phyloP scores from a whole-genome alignment of 1,139 yeast species.

The Debaryomycetaceae sp. region DNA sequence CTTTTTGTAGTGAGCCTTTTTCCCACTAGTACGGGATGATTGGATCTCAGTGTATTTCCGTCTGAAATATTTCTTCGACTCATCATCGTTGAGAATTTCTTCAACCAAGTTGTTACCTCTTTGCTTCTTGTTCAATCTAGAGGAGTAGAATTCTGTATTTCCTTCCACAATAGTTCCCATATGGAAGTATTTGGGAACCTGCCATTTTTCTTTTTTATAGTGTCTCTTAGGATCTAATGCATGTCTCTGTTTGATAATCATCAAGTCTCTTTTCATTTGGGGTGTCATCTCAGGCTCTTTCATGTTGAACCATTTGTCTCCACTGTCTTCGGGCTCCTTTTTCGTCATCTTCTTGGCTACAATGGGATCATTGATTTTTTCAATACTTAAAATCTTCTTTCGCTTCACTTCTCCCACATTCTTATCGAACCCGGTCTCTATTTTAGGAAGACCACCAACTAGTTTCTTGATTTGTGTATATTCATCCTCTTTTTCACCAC shows the following conservation, averaged over 20 bases:
- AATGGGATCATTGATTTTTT: conserved; percentile 54
- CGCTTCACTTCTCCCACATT: conserved; percentile 15
- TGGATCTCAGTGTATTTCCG: conserved; percentile 83
- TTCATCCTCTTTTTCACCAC: conserved; percentile 15
- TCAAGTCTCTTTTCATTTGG: conserved; percentile 70
- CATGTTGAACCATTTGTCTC: conserved; percentile 77
- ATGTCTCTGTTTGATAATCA: conserved; percentile 77
- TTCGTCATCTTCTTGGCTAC: conserved; percentile 14
- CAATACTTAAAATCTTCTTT: conserved; percentile 12
- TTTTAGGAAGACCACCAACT: conserved; percentile 34
- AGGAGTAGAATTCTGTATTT: conserved; percentile 70
- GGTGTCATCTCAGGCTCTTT: conserved; percentile 78
- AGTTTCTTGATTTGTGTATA: conserved; percentile 27
- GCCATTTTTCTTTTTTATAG: conserved; percentile 85
- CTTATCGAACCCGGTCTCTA: conserved; percentile 27
- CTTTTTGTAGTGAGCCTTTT: conserved; percentile 64
- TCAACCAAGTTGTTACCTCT: conserved; percentile 78
- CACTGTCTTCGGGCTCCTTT: conserved; percentile 33
- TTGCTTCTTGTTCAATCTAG: conserved; percentile 66
- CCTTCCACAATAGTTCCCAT: conserved; percentile 88
- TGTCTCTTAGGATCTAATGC: conserved; percentile 95
- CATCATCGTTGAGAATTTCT: conserved; percentile 73
- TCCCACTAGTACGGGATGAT: conserved; percentile 69
- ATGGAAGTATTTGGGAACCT: conserved; percentile 76
- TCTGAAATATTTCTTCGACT: conserved; percentile 73